Evolutionary conservation across 495 filamentous ascomycete species (phyloP).

Genomic region (Annulohypoxylon moriforme): DNA sequence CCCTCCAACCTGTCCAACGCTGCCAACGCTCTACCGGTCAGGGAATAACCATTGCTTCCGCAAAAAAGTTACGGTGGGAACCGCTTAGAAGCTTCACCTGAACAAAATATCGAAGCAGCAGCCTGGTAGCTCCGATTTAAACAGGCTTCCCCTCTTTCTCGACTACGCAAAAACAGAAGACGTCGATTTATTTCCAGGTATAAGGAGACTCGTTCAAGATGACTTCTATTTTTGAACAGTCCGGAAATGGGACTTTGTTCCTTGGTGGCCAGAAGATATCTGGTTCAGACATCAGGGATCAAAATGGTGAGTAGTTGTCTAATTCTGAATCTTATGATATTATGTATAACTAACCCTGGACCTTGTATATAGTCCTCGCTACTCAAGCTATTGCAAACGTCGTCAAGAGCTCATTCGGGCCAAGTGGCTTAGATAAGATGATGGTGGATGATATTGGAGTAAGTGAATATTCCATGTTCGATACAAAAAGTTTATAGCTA

Average conservation of each 20-base stretch:
- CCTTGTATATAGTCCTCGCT: conserved; percentile 73
- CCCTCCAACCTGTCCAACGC: background rate
- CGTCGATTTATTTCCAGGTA: background rate
- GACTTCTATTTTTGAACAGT: conserved; percentile 90
- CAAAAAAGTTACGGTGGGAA: conserved; percentile 46
- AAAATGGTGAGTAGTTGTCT: conserved; percentile 75
- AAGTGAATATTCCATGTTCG: conserved; percentile 49
- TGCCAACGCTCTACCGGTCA: conserved; percentile 30
- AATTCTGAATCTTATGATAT: background rate
- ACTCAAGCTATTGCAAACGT: conserved; percentile 98
- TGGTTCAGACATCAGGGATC: conserved; percentile 93
- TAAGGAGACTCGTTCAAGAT: conserved; percentile 57
- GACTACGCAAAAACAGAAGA: conserved; percentile 1
- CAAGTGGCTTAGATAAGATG: conserved; percentile 98
- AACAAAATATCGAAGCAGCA: conserved; percentile 39
- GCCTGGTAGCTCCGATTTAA: conserved; percentile 31
- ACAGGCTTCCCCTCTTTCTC: conserved; percentile 1
- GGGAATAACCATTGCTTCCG: conserved; percentile 45
- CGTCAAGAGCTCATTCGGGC: conserved; percentile 98
- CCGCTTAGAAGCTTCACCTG: conserved; percentile 34
- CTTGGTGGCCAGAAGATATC: conserved; percentile 95
- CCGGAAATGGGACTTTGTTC: conserved; percentile 90
- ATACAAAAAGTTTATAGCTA: conserved; percentile 30
- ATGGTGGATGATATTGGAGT: conserved; percentile 99
- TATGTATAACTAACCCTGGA: conserved; percentile 33